Percentiles rank a stretch among this genome's conserved stretches.
phyloP scores from a whole-genome alignment of 129 eudicot genomes.

The Chrysanthemum makinoi region DNA sequence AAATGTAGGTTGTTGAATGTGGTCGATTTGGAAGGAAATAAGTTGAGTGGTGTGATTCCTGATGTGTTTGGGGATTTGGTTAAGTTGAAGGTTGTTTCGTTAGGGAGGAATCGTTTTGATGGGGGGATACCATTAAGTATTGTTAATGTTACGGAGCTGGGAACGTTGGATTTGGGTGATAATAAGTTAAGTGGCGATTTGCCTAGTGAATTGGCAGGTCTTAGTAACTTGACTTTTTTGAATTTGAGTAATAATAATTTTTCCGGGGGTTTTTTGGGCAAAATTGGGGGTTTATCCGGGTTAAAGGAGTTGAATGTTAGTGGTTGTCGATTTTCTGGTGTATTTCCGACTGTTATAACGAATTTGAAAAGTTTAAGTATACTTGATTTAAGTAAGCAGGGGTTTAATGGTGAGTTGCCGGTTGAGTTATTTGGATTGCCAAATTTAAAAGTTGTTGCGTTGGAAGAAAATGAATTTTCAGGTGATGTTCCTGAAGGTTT shows the following conservation, averaged over 20 bases:
- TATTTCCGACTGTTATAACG: conserved; percentile 44
- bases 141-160: conserved; percentile 34
- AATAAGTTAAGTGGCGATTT: conserved; percentile 56
- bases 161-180: conserved; percentile 52
- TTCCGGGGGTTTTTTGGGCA: conserved; percentile 31
- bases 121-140: conserved; percentile 52
- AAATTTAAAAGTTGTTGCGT: conserved; percentile 54
- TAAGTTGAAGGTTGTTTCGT: conserved; percentile 38
- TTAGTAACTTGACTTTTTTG: conserved; percentile 59
- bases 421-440: conserved; percentile 74
- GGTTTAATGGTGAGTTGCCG: conserved; percentile 65
- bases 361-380: conserved; percentile 48
- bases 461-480: conserved; percentile 56
- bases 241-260: conserved; percentile 54
- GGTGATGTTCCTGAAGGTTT: conserved; percentile 87
- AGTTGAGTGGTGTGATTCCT: conserved; percentile 55
- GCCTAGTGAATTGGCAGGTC: conserved; percentile 44
- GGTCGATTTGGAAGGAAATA: conserved; percentile 59
- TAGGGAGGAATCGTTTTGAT: conserved; percentile 52
- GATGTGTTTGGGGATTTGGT: conserved; percentile 40
- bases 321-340: conserved; percentile 65
- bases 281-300: conserved; percentile 40
- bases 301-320: conserved; percentile 61
- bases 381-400: conserved; percentile 82
- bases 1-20: conserved; percentile 49